Evolutionary conservation across 139 green algal species (phyloP).

Genomic region (Chlorella sorokiniana): DNA sequence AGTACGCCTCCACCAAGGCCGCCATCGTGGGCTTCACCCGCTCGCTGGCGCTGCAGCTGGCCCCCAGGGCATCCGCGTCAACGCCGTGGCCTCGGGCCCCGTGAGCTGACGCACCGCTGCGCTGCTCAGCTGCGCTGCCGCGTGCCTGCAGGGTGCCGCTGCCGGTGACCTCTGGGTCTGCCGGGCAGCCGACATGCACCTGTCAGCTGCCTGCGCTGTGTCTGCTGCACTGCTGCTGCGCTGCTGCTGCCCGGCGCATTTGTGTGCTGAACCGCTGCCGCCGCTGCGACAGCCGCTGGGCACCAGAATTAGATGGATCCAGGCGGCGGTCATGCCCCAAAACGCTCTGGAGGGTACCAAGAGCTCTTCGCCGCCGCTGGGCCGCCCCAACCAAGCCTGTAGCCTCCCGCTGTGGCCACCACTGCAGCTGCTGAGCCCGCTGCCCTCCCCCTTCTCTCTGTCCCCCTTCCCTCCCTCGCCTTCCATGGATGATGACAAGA

Average conservation of each 20-base stretch:
- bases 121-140: too few species aligned
- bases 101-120: not conserved
- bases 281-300: not conserved
- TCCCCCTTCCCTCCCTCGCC: too few species aligned
- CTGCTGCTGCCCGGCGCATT: not conserved
- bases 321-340: conserved; percentile 55
- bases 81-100: conserved; percentile 74
- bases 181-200: not conserved
- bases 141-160: too few species aligned
- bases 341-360: not conserved
- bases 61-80: conserved; percentile 73
- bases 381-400: conserved; percentile 16
- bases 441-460: not conserved
- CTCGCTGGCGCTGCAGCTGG: conserved; percentile 55
- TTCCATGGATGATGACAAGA: not conserved
- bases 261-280: not conserved
- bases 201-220: not conserved
- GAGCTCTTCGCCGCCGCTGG: conserved; percentile 1
- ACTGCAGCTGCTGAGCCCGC: too few species aligned
- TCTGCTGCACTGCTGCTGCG: not conserved
- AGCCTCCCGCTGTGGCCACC: not conserved
- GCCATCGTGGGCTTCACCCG: conserved; percentile 68
- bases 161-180: not conserved
- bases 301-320: conserved; percentile 74
- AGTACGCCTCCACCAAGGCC: conserved; percentile 71